These are phyloP conservation scores for Emericellopsis cladophorae DNA, from an alignment of 2,329 filamentous ascomycete genomes.

Conservation along the genomic window DNA sequence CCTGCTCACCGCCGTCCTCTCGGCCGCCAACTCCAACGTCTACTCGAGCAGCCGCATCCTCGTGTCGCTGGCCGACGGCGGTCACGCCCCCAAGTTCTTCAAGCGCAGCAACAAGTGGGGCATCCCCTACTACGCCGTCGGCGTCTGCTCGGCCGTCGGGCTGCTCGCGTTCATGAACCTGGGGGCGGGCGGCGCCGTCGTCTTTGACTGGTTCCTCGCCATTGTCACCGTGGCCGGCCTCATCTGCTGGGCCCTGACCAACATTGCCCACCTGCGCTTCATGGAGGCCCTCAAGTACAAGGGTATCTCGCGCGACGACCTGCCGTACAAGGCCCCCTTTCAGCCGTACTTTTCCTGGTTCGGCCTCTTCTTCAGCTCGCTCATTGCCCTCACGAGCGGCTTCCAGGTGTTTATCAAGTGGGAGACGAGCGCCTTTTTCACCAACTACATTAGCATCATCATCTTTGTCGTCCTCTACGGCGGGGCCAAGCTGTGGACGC, in stretches of 20 bases:
- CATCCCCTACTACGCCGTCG: constrained; percentile 51
- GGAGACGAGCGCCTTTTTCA: constrained; percentile 26
- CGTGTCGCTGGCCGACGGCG: constrained; percentile 51
- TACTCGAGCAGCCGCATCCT: constrained; percentile 61
- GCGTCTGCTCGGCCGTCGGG: constrained; percentile 38
- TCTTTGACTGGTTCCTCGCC: constrained; percentile 64
- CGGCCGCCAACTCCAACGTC: constrained; percentile 66
- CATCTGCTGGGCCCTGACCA: constrained; percentile 59
- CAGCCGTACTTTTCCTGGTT: constrained; percentile 55
- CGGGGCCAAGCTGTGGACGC: constrained; percentile 43
- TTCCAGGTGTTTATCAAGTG: constrained; percentile 57
- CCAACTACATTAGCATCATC: constrained; percentile 28
- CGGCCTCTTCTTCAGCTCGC: constrained; percentile 49
- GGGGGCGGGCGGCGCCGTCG: constrained; percentile 39
- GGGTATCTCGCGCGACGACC: constrained; percentile 38
- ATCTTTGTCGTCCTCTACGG: constrained; percentile 47
- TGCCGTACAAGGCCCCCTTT: constrained; percentile 48
- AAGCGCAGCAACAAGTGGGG: constrained; percentile 46
- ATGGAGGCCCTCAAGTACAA: constrained; percentile 45
- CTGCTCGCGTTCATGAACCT: constrained; percentile 58
- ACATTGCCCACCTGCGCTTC: constrained; percentile 51
- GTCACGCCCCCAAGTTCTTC: constrained; percentile 48
- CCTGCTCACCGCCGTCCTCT: constrained; percentile 65
- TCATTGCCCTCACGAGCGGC: constrained; percentile 56
- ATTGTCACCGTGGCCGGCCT: constrained; percentile 57